Conservation (phyloP, 2,329 filamentous ascomycete genomes). For the Ophioceras dolichostomum region DNA sequence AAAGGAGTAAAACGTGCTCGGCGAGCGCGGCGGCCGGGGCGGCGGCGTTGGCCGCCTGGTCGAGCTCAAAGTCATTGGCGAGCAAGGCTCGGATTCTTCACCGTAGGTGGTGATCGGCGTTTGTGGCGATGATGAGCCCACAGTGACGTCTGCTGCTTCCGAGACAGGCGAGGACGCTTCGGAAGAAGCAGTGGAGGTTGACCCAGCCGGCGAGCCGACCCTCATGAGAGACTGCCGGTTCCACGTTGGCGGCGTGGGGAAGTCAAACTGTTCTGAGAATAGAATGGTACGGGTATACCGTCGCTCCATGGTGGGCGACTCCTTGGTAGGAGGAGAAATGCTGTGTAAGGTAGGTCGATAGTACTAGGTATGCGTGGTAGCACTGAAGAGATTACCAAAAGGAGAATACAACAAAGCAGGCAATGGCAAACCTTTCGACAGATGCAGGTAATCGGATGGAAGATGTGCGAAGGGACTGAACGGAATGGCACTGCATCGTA, state of each 20-base stretch:
- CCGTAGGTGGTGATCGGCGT: too few relatives aligned
- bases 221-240: neutral
- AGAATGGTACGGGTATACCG: conserved; percentile 1
- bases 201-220: too few relatives aligned
- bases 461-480: neutral
- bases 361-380: too few relatives aligned
- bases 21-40: too few relatives aligned
- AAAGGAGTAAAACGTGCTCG: too few relatives aligned
- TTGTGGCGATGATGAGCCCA: neutral
- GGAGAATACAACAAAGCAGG: neutral
- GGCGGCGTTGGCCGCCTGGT: too few relatives aligned
- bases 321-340: neutral
- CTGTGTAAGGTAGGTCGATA: neutral
- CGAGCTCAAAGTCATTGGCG: too few relatives aligned
- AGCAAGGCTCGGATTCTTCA: too few relatives aligned
- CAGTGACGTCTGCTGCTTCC: neutral
- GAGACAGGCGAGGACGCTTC: neutral
- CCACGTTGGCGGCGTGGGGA: conserved; percentile 1
- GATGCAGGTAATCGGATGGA: too few relatives aligned
- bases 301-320: neutral
- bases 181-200: too few relatives aligned
- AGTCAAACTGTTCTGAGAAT: conserved; percentile 1
- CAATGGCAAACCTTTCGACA: too few relatives aligned
- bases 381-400: too few relatives aligned
- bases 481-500: neutral